phyloP scores from a whole-genome alignment of 2,329 filamentous ascomycete genomes.

The Diaporthe destruens region DNA sequence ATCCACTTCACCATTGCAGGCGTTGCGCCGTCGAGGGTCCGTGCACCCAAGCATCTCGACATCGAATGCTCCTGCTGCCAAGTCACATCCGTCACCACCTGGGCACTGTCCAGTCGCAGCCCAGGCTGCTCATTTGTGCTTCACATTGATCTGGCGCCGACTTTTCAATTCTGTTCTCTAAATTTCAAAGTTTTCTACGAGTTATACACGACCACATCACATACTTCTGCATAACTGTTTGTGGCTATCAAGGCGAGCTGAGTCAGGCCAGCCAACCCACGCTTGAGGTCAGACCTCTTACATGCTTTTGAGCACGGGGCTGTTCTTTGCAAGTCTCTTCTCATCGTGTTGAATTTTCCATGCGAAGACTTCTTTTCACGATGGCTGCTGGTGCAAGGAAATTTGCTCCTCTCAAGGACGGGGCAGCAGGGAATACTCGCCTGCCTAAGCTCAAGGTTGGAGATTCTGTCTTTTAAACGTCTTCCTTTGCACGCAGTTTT shows the following conservation, averaged over 20 bases:
- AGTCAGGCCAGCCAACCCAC: not conserved
- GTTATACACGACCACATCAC: not conserved
- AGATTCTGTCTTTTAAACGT: not conserved
- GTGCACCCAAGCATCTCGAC: constrained; percentile 10
- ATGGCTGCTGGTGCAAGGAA: constrained; percentile 59
- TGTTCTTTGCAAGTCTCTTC: not conserved
- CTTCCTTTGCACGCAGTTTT: not conserved
- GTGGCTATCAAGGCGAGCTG: not conserved
- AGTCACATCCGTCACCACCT: constrained; percentile 24
- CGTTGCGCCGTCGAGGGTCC: not conserved
- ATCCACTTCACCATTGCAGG: constrained; percentile 1
- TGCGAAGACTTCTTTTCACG: constrained; percentile 54
- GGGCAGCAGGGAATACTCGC: constrained; percentile 48
- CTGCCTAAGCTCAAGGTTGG: constrained; percentile 57
- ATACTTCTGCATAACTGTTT: not conserved
- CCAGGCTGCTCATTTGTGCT: not conserved
- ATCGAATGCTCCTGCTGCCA: not conserved
- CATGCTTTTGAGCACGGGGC: not conserved
- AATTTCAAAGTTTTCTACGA: not conserved
- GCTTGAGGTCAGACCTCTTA: constrained; percentile 7
- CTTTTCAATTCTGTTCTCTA: too few relatives aligned
- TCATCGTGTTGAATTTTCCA: constrained; percentile 11
- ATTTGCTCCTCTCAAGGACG: constrained; percentile 68
- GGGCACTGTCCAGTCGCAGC: constrained; percentile 1
- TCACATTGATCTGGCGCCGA: too few relatives aligned